Evolutionary conservation across 2,329 filamentous ascomycete genomes (phyloP).

Genomic region (Apiospora phragmitis): DNA sequence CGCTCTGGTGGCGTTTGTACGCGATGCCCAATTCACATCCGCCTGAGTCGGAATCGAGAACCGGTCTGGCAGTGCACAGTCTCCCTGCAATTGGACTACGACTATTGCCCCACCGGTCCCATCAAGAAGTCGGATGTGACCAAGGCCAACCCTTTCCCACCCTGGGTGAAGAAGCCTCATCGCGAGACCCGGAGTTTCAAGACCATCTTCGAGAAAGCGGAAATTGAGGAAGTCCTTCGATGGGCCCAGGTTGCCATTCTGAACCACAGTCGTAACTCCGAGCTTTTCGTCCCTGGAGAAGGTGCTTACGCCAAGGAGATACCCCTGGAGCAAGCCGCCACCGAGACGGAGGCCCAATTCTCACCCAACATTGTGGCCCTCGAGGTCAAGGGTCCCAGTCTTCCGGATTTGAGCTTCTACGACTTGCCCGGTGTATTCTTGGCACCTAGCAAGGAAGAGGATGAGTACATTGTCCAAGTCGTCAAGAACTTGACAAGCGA

Average conservation of each 20-base stretch:
- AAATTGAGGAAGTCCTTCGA: slow-evolving; percentile 67
- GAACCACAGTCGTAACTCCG: slow-evolving; percentile 59
- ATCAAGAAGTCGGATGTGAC: slow-evolving; percentile 51
- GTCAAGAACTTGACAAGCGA: slow-evolving; percentile 69
- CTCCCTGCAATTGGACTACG: slow-evolving; percentile 65
- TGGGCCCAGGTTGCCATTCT: slow-evolving; percentile 78
- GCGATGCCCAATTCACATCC: slow-evolving; percentile 77
- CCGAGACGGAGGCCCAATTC: slow-evolving; percentile 62
- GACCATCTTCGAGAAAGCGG: slow-evolving; percentile 56
- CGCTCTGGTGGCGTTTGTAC: slow-evolving; percentile 61
- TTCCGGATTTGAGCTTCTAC: slow-evolving; percentile 78
- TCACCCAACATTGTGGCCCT: slow-evolving; percentile 80
- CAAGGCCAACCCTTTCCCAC: slow-evolving; percentile 56
- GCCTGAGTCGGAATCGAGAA: slow-evolving; percentile 56
- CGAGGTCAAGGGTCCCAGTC: slow-evolving; percentile 69
- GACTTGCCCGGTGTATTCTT: slow-evolving; percentile 84
- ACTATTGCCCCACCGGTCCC: slow-evolving; percentile 45
- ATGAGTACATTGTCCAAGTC: slow-evolving; percentile 69
- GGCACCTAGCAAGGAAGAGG: slow-evolving; percentile 61
- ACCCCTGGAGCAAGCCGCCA: slow-evolving; percentile 37
- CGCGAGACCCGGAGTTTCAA: slow-evolving; percentile 60
- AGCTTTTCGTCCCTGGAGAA: slow-evolving; percentile 55
- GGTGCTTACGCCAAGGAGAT: slow-evolving; percentile 41
- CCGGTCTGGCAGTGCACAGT: slow-evolving; percentile 69
- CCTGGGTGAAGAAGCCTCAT: slow-evolving; percentile 54